Evolutionary conservation across 2,329 filamentous ascomycete genomes (phyloP).

Genomic region (Paramyrothecium sp.): DNA sequence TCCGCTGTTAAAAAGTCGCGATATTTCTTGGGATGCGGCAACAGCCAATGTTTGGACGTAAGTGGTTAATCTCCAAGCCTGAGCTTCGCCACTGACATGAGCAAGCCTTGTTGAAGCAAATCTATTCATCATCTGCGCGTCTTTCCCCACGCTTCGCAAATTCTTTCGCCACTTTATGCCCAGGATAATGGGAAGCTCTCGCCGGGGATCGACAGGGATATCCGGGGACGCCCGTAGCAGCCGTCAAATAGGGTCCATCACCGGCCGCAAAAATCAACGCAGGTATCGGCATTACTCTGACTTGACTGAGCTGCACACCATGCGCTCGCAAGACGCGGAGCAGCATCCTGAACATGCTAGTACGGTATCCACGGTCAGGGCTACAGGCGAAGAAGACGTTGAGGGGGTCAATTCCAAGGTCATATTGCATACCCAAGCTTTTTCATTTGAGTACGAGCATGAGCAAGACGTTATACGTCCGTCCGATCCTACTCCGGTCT

Average conservation of each 20-base stretch:
- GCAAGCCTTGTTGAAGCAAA: conserved; percentile 32
- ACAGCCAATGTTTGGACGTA: conserved; percentile 26
- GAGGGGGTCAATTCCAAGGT: neutral
- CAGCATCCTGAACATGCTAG: neutral
- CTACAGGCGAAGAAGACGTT: neutral
- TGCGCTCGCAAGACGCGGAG: neutral
- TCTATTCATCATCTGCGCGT: conserved; percentile 38
- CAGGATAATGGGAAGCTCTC: conserved; percentile 23
- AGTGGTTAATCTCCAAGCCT: conserved; percentile 1
- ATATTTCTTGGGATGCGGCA: conserved; percentile 26
- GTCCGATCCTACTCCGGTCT: too few relatives aligned
- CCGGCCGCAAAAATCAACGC: neutral
- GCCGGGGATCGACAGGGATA: neutral
- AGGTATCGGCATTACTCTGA: neutral
- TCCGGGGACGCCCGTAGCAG: neutral
- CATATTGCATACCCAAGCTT: neutral
- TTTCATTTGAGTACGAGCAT: neutral
- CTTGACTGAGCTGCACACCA: neutral
- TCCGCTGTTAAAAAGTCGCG: conserved; percentile 17
- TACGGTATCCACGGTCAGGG: neutral
- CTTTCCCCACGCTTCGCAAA: conserved; percentile 35
- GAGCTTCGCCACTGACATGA: neutral
- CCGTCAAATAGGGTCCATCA: neutral
- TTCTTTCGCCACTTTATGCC: conserved; percentile 37
- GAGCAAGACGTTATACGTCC: neutral